phyloP scores from a whole-genome alignment of 1,284 basidiomycete genomes.

The Apiotrichum laibachii region DNA sequence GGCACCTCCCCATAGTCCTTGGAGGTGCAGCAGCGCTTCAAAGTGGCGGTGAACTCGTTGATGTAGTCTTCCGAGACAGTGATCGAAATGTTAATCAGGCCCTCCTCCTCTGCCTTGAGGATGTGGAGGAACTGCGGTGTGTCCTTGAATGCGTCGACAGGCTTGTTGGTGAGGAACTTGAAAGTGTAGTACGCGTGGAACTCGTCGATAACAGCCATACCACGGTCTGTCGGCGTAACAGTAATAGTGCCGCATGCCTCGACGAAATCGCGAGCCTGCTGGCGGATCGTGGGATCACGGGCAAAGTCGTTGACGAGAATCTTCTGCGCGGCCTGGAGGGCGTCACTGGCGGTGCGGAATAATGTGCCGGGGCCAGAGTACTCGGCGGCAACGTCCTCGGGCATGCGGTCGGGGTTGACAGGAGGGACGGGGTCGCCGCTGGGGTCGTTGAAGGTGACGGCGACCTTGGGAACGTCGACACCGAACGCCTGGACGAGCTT shows the following conservation, averaged over 20 bases:
- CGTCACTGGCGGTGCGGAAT: slow-evolving; percentile 34
- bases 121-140: slow-evolving; percentile 84
- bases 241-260: slow-evolving; percentile 74
- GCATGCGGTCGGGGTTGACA: slow-evolving; percentile 40
- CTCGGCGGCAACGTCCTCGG: slow-evolving; percentile 46
- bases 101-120: slow-evolving; percentile 83
- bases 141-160: slow-evolving; percentile 67
- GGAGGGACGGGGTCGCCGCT: slow-evolving; percentile 29
- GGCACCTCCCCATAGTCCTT: slow-evolving; percentile 82
- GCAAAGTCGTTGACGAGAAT: slow-evolving; percentile 88
- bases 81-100: slow-evolving; percentile 75
- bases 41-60: slow-evolving; percentile 61
- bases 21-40: slow-evolving; percentile 80
- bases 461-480: slow-evolving; percentile 36
- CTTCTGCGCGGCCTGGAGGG: slow-evolving; percentile 60
- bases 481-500: slow-evolving; percentile 45
- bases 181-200: slow-evolving; percentile 90
- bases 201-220: slow-evolving; percentile 85
- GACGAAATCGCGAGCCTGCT: slow-evolving; percentile 75
- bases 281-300: slow-evolving; percentile 84
- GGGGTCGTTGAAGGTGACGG: slow-evolving; percentile 39
- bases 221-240: slow-evolving; percentile 84
- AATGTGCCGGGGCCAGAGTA: slow-evolving; percentile 37
- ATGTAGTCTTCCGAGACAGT: slow-evolving; percentile 64
- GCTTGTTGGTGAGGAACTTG: slow-evolving; percentile 89